These are phyloP conservation scores for Thermochaetoides thermophila DNA, from an alignment of 495 filamentous ascomycete species.

Conservation along the genomic window DNA sequence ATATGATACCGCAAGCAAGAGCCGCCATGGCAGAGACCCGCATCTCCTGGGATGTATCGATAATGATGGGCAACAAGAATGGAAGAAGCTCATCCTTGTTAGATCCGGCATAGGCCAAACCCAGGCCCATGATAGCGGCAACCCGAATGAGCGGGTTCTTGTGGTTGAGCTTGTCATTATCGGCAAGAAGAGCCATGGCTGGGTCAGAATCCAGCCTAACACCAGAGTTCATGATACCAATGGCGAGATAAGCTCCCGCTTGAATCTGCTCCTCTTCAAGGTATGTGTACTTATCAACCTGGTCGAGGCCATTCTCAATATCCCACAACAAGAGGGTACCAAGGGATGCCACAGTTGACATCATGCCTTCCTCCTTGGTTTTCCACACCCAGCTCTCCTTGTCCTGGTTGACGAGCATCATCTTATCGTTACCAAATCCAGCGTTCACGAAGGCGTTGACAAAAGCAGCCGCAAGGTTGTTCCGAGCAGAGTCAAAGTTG, in stretches of 20 bases:
- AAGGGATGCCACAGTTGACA: conserved; percentile 85
- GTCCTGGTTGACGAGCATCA: conserved; percentile 76
- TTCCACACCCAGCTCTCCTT: conserved; percentile 96
- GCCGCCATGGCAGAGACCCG: conserved; percentile 94
- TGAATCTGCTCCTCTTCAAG: conserved; percentile 69
- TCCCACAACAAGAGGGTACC: conserved; percentile 87
- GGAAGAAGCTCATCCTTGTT: conserved; percentile 74
- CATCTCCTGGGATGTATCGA: conserved; percentile 71
- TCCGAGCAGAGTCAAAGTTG: conserved; percentile 84
- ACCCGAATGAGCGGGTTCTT: conserved; percentile 63
- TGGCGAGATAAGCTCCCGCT: conserved; percentile 77
- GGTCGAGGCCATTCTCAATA: conserved; percentile 72
- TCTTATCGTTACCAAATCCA: conserved; percentile 87
- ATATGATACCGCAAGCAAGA: conserved; percentile 76
- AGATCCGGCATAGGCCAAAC: conserved; percentile 83
- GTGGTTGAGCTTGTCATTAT: conserved; percentile 57
- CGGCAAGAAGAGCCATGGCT: conserved; percentile 69
- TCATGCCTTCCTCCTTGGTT: conserved; percentile 95
- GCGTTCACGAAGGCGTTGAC: conserved; percentile 96
- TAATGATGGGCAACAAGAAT: conserved; percentile 69
- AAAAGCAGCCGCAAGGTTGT: conserved; percentile 91
- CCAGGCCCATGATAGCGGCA: conserved; percentile 87
- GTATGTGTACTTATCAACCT: conserved; percentile 87
- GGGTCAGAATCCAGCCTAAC: conserved; percentile 77
- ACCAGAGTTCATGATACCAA: conserved; percentile 86